Base-by-base conservation (phyloP, 2,329 filamentous ascomycete genomes). In the Phaeophleospora eucalypticola region DNA sequence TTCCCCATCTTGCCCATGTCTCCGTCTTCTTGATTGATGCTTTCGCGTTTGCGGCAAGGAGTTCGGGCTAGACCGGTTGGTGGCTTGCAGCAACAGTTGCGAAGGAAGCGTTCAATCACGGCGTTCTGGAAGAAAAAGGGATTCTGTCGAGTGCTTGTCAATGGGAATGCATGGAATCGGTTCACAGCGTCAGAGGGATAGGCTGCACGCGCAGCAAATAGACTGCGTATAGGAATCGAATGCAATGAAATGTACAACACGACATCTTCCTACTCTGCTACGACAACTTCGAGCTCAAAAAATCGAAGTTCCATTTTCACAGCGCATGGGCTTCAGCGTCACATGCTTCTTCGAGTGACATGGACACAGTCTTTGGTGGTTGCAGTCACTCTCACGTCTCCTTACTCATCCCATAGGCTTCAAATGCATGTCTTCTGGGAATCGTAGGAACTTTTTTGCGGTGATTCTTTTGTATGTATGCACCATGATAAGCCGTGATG, bases 1-100 rank as follows among this genome's bases (percentile, higher is more conserved):
- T 29, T 29, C 12, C 6, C 18, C 21, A 16, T 32, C 21, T n/a
- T 18, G 17, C 19, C 39, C 16, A 34, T 39, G 18, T 33, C 29
- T 24, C 39, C 40, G 45, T 41, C 29, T 38, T 38, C 19, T 29
- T 47, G 8, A n/a, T 33, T 47, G 46, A 48, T 56, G 45, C 45
- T 46, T 48, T 36, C 39, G 43, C 41, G 32, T 52, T 52, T 34
- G 43, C 43, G 53, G 53, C 48, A 48, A 50, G 56, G 49, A 47
- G 53, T 53, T 51, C 45, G 29, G 46, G 49, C 41, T 55, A 47
- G 48, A 45, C n/a, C 19, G 43, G 36, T 7, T 18, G 43, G 36
- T 19, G n/a, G 43, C n/a, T 45, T 39, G 16, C n/a, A 29, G 36
- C 24, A 29, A 29, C 24, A 29, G 24, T 12, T 29, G 24, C 24